Conservation (phyloP, 2,329 filamentous ascomycete species). For the Ophiostoma fasciatum region DNA sequence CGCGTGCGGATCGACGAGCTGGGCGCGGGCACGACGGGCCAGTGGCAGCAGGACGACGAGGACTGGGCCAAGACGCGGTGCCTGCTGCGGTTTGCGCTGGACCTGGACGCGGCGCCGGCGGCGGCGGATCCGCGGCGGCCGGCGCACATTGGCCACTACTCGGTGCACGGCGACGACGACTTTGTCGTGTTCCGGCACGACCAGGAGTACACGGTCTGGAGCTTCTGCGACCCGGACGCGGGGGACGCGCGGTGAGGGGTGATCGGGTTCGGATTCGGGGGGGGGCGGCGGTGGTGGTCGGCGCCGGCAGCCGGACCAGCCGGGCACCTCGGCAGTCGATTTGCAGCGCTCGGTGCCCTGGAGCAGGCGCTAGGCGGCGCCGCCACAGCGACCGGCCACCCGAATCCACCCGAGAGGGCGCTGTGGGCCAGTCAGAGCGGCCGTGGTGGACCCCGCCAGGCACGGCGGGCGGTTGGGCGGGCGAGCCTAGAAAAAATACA, state of each 20-base stretch:
- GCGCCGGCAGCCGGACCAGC: too few relatives aligned
- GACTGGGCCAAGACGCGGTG: slow-evolving; percentile 8
- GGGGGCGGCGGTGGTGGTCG: too few relatives aligned
- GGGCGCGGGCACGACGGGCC: not conserved
- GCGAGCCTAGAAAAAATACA: too few relatives aligned
- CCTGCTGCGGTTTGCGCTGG: slow-evolving; percentile 10
- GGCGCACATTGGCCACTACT: slow-evolving; percentile 5
- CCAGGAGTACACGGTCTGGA: slow-evolving; percentile 10
- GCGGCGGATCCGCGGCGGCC: not conserved
- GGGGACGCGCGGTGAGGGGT: too few relatives aligned
- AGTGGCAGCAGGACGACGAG: slow-evolving; percentile 9
- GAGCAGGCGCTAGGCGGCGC: slow-evolving; percentile 1
- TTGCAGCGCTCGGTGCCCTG: not conserved
- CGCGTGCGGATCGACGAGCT: slow-evolving; percentile 5
- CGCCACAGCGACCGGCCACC: slow-evolving; percentile 7
- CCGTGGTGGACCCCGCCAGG: too few relatives aligned
- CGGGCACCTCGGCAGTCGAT: too few relatives aligned
- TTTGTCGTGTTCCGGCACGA: slow-evolving; percentile 8
- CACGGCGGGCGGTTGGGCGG: too few relatives aligned
- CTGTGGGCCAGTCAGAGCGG: slow-evolving; percentile 2
- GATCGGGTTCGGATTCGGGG: too few relatives aligned
- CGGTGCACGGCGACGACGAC: slow-evolving; percentile 11
- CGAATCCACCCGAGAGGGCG: slow-evolving; percentile 14
- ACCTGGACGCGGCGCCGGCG: slow-evolving; percentile 5
- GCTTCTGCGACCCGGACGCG: slow-evolving; percentile 9